These are phyloP conservation scores for Cryptococcus sp. DNA, from an alignment of 1,284 basidiomycete genomes.

Conservation along the genomic window DNA sequence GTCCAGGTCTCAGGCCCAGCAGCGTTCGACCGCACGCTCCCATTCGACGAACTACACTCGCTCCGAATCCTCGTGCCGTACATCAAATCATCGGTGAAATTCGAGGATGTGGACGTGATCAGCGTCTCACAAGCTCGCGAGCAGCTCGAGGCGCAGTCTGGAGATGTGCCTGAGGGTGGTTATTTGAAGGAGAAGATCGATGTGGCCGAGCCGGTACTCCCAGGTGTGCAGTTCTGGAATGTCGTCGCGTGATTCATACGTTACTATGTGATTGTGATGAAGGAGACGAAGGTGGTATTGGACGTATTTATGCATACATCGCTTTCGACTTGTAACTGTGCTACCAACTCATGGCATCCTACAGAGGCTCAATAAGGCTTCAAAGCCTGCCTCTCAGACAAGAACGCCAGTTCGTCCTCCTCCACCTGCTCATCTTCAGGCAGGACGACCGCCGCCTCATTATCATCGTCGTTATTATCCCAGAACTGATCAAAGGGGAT, in stretches of 20 bases:
- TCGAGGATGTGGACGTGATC: constrained; percentile 70
- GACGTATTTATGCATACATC: too few relatives aligned
- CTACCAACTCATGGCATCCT: too few relatives aligned
- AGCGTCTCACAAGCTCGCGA: constrained; percentile 67
- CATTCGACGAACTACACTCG: constrained; percentile 83
- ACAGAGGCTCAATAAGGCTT: constrained; percentile 39
- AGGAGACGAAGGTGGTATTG: too few relatives aligned
- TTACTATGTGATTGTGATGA: too few relatives aligned
- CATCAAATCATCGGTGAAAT: constrained; percentile 77
- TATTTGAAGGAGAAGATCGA: constrained; percentile 62
- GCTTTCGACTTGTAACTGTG: too few relatives aligned
- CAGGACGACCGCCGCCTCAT: constrained; percentile 48
- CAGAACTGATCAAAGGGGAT: constrained; percentile 65
- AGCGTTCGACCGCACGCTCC: constrained; percentile 83
- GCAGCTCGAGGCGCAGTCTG: constrained; percentile 34
- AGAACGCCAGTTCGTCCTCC: constrained; percentile 44
- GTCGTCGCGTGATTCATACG: too few relatives aligned
- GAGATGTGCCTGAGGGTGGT: constrained; percentile 32
- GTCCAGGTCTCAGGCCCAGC: constrained; percentile 73
- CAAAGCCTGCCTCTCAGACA: constrained; percentile 38
- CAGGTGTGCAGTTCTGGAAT: constrained; percentile 77
- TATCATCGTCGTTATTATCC: constrained; percentile 47
- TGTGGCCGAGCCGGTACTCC: constrained; percentile 80
- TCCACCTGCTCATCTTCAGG: constrained; percentile 32
- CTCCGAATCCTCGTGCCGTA: constrained; percentile 74